These are phyloP conservation scores for Talaromyces sp. DNA, from an alignment of 2,329 filamentous ascomycete genomes.

Conservation along the genomic window DNA sequence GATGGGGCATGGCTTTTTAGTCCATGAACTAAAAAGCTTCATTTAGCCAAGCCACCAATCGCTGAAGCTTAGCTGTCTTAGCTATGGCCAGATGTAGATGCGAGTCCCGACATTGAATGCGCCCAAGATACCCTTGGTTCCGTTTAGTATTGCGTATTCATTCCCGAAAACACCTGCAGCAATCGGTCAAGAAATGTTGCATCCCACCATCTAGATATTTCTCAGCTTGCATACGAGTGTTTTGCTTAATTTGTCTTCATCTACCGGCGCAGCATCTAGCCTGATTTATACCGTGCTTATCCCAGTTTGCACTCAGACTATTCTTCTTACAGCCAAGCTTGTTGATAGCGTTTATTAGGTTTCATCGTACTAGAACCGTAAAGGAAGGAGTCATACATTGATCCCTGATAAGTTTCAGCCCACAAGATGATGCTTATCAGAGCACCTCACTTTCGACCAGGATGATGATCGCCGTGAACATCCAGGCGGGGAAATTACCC, in stretches of 20 bases:
- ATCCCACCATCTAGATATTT: not conserved
- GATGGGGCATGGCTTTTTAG: not conserved
- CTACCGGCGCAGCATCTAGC: not conserved
- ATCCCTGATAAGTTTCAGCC: not conserved
- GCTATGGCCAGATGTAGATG: not conserved
- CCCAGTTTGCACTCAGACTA: not conserved
- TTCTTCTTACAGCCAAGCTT: not conserved
- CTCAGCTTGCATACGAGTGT: not conserved
- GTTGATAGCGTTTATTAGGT: conserved; percentile 3
- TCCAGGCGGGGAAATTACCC: not conserved
- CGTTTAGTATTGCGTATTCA: not conserved
- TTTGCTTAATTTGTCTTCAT: not conserved
- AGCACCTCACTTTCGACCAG: not conserved
- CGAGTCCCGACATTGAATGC: not conserved
- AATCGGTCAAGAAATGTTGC: not conserved
- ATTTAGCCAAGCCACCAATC: not conserved
- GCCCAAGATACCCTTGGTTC: not conserved
- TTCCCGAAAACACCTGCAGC: not conserved
- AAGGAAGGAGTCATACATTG: conserved; percentile 33
- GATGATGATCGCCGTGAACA: not conserved
- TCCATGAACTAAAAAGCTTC: conserved; percentile 1
- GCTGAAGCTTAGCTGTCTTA: not conserved
- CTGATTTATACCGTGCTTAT: not conserved
- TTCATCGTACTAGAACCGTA: conserved; percentile 7
- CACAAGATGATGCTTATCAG: not conserved